Evolutionary conservation across 768 basidiomycete genomes (phyloP), one percentile per base, ranked within the genome.

Genomic region (Suillus hirtellus): DNA sequence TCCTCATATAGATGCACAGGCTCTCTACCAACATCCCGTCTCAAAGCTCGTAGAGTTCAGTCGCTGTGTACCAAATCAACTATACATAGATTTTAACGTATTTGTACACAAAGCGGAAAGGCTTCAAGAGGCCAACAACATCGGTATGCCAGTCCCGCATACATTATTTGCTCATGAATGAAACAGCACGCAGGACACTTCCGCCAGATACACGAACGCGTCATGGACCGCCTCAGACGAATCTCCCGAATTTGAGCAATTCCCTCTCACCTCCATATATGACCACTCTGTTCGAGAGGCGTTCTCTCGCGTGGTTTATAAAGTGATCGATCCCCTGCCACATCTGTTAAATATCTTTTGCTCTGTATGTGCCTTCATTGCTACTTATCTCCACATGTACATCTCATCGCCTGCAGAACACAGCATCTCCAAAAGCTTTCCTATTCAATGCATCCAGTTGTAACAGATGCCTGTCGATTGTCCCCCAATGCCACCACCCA

Each of bases 51-150:
- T 93, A 62, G 87, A 93, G 64, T 88, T 94, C 69, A 66, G 81
- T 89, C 38, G 85, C 89, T 8, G 89, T 92, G 3, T 90, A 87
- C 71, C 81, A 86, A 49, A 83, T 87, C 46, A 93, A 92, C 71
- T 92, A 89, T 6, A 82, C 47, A 85, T 96, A 63, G 86, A 87
- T 66, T 82, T 98, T 34, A 93, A 96, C 72, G 89, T 98, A 38
- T 97, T 98, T 27, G 92, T 96, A 7, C 96, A 98, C 78, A 98
- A 99, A 76, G 90, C 93, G 8, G 96, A 99, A 76, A 91, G 89
- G 55, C 79, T 96, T 49, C 87, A 89, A 63, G 94, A 96, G 67
- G 95, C 96, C 66, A 95, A 96, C 73, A 90, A 94, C 73, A 86
- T 90, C 62, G 93, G 93, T 94, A 68, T 27, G 86, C 71, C 27